Evolutionary conservation across 106 monocot species (phyloP), one percentile per base, ranked within the genome.

Genomic region (Acorus calamus): DNA sequence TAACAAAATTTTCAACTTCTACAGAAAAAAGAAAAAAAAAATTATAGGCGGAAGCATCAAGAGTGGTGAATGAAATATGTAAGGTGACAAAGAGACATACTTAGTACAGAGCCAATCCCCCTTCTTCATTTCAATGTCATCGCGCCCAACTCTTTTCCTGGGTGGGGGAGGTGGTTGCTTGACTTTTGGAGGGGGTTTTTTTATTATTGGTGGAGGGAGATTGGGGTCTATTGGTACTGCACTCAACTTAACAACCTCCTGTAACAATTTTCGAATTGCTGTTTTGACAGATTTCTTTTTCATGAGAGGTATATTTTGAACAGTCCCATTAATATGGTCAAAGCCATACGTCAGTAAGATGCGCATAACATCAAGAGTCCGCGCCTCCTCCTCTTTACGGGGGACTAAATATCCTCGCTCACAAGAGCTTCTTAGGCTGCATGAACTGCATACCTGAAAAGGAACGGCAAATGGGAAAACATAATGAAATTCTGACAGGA

Each of bases 161-260:
- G n/a, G n/a, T n/a, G n/a, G n/a, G n/a, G n/a, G n/a, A 61, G 91
- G 92, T 41, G 88, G 80, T 73, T 98, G 98, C 68, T 98, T 98
- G 57, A 92, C 85, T 74, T 92, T 98, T 52, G 83, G 88, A 67
- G 86, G 79, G 12, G 75, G 80, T 59, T 81, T 98, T 62, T 81
- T 92, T 53, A 92, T 77, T 14, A 92, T 80, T 11, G 96, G 96
- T 5, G 78, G 85, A 49, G 85, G 82, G 63, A 98, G 87, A 69
- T 81, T 98, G 8, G 96, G 96, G 73, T 98, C 98, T 46, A 92
- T 91, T 45, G 98, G 91, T 61, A 88, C 74, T n/a, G 78, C 85
- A 71, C 91, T 83, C 53, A 98, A 59, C 66, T 85, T 98, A 50
- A 76, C 88, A 49, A 98, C 70, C 46, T 98, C 88, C 66, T 92